Base-by-base conservation (phyloP, 1,284 basidiomycete species). In the Xerocomus minutiporus region DNA sequence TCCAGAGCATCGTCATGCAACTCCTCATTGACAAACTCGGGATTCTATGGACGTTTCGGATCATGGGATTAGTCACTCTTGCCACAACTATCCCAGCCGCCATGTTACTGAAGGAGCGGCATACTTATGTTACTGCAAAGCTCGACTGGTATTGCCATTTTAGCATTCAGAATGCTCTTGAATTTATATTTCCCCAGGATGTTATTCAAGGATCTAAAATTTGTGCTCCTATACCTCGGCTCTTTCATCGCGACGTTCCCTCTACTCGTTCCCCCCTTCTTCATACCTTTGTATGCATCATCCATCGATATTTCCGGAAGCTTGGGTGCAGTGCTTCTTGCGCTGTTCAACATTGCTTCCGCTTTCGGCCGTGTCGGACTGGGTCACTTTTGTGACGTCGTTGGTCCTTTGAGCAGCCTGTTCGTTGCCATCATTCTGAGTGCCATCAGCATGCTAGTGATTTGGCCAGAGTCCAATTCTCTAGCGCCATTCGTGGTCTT, bases 211-310 rank as follows among this genome's bases (percentile, higher is more conserved):
- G 70, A 71, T 57, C 48, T 52, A 6, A 69, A 69, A 46, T 72
- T 72, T 42, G 53, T 69, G 28, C 49, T 64, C 4, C 59, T 72
- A 8, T 71, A 68, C 54, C 25, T 71, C 17, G 70, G 66, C 4
- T 66, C 62, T 31, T 65, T 59, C 12, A 53, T 71, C 40, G 67
- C 63, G 38, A 72, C 68, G 3, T 72, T 72, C 50, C 71, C 69
- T 15, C 54, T 70, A 25, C 67, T 73, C 43, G 67, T 72, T 15
- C 65, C 71, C 1, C 65, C 71, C 11, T 72, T 71, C 59, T 71
- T 72, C 55, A 67, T 71, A 25, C 71, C 67, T 3, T 58, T 63
- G 9, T 72, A 73, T 51, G 68, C 70, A 32, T 55, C 57, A 0
- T 69, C 71, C 3, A 58, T 71, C 39, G 55, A 58, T 23, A 59